Conservation (phyloP, 345 rosid species). For the Psidium guajava region DNA sequence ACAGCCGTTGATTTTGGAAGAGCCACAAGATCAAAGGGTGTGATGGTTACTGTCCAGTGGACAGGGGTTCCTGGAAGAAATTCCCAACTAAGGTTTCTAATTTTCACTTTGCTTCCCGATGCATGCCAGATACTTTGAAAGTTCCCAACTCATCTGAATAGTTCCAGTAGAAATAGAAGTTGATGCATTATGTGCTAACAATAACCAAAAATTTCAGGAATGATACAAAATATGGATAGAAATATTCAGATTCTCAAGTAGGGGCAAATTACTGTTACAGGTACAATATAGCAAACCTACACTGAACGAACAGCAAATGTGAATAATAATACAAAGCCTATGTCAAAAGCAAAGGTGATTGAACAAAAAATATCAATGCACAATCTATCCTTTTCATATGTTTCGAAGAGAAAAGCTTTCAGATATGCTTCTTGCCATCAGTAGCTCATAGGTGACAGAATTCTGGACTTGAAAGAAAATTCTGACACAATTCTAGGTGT, state of each 20-base stretch:
- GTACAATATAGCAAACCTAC: not conserved
- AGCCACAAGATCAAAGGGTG: not conserved
- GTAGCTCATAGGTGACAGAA: not conserved
- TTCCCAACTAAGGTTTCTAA: not conserved
- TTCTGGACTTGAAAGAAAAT: not conserved
- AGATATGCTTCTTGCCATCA: not conserved
- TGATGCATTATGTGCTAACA: not conserved
- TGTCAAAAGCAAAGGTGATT: not conserved
- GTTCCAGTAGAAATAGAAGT: not conserved
- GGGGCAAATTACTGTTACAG: not conserved
- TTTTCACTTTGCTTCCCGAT: not conserved
- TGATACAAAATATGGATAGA: not conserved
- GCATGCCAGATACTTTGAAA: not conserved
- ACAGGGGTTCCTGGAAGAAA: not conserved
- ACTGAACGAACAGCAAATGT: not conserved
- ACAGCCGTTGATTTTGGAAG: not conserved
- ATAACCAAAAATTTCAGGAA: not conserved
- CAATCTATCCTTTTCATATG: not conserved
- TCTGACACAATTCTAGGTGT: not conserved
- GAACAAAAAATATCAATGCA: not conserved
- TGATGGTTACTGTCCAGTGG: not conserved
- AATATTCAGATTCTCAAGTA: not conserved
- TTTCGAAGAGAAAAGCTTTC: not conserved
- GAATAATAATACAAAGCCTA: not conserved
- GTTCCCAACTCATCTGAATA: not conserved